A percentile compares a stretch with the other conserved stretches of the same genome.
phyloP scores from a whole-genome alignment of 2,329 filamentous ascomycete genomes.

The Cercospora sp. region DNA sequence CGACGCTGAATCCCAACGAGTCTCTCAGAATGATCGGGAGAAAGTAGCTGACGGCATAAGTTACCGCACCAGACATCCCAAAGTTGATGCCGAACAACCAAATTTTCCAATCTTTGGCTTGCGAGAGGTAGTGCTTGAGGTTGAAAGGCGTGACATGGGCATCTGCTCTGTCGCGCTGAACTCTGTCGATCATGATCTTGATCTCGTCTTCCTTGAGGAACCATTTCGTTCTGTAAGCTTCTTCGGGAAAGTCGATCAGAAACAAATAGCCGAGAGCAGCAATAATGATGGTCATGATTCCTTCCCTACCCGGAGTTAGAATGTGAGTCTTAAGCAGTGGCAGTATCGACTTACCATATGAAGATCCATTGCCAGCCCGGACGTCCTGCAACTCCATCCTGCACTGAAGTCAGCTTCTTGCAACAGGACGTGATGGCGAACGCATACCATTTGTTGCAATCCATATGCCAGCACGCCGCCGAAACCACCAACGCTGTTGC shows the following conservation, averaged over 20 bases:
- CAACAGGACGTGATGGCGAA: not conserved
- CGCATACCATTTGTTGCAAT: slow-evolving; percentile 7
- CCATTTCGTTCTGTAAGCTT: slow-evolving; percentile 19
- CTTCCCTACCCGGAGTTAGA: slow-evolving; percentile 5
- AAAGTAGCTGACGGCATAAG: slow-evolving; percentile 76
- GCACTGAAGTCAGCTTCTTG: not conserved
- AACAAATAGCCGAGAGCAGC: not conserved
- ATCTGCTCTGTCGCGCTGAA: slow-evolving; percentile 21
- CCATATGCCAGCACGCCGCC: slow-evolving; percentile 10
- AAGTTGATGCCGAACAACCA: slow-evolving; percentile 57
- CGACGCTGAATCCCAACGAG: slow-evolving; percentile 66
- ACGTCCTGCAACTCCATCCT: slow-evolving; percentile 3
- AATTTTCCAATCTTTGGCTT: slow-evolving; percentile 50
- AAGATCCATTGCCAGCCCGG: slow-evolving; percentile 9
- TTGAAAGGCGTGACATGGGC: slow-evolving; percentile 41
- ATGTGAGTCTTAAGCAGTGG: not conserved
- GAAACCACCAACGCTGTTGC: slow-evolving; percentile 5
- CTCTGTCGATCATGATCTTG: slow-evolving; percentile 21
- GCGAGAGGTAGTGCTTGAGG: slow-evolving; percentile 44
- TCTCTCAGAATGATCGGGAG: slow-evolving; percentile 69
- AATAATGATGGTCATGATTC: slow-evolving; percentile 3
- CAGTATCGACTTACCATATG: slow-evolving; percentile 18
- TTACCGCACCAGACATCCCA: slow-evolving; percentile 65
- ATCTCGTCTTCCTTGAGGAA: slow-evolving; percentile 19
- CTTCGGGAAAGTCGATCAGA: slow-evolving; percentile 23